Conservation (phyloP, 2,329 filamentous ascomycete genomes). For the Colletotrichum horii region DNA sequence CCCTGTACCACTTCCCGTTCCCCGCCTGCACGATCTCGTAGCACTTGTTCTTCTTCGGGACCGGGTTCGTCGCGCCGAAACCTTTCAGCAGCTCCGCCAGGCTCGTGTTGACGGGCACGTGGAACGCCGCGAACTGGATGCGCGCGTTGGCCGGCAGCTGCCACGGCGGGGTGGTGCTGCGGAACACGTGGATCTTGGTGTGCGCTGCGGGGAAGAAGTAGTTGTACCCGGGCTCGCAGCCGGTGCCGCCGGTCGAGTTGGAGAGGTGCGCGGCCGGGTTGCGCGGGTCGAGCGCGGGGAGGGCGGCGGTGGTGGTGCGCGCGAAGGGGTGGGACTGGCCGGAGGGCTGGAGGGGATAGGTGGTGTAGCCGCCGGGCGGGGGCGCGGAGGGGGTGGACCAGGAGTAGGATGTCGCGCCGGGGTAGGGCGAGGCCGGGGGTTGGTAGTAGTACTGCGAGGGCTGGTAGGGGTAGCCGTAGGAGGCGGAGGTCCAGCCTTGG, state of each 20-base stretch:
- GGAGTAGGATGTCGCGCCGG: background rate
- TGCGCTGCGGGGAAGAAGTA: conserved; percentile 65
- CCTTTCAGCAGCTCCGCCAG: conserved; percentile 63
- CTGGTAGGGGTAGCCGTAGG: conserved; percentile 25
- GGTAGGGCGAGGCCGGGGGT: background rate
- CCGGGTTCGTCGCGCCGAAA: conserved; percentile 60
- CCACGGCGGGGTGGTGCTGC: conserved; percentile 58
- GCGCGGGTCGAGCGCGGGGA: conserved; percentile 46
- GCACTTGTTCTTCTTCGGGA: conserved; percentile 59
- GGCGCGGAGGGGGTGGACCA: conserved; percentile 9
- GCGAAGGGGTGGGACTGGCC: conserved; percentile 37
- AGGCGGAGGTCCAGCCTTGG: conserved; percentile 25
- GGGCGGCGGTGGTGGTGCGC: conserved; percentile 44
- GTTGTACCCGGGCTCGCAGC: conserved; percentile 67
- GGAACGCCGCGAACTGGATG: conserved; percentile 53
- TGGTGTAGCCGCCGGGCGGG: background rate
- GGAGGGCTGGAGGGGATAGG: conserved; percentile 39
- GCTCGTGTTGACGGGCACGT: conserved; percentile 58
- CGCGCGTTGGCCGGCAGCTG: conserved; percentile 45
- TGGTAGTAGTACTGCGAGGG: conserved; percentile 38
- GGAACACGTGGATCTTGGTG: conserved; percentile 65
- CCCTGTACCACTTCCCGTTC: conserved; percentile 64
- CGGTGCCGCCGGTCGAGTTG: conserved; percentile 62
- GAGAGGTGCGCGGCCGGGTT: conserved; percentile 60
- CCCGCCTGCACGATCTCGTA: conserved; percentile 61